Base-by-base conservation (phyloP, 352 stramenopile genomes). In the Pythium periplocum region DNA sequence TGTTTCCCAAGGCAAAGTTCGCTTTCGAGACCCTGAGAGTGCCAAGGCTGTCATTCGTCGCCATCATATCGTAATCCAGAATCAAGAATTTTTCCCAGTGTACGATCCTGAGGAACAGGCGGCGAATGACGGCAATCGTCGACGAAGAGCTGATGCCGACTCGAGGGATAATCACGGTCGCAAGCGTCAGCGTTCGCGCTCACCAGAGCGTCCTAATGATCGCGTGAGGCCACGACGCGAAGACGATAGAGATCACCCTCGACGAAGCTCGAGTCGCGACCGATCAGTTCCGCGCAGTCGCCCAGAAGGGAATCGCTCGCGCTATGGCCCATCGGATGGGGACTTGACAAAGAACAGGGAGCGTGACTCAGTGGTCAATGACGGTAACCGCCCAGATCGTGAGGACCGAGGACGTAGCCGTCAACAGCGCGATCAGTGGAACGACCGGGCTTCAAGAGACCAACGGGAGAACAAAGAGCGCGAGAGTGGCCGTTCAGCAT, bases 21-120 rank as follows among this genome's bases (percentile, higher is more conserved):
- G 77, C 41, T 92, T 87, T 46, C 61, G 57, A 33, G 62, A 53
- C 12, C 43, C 76, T 2, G 79, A 90, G 2, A 61, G 67, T 33
- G 82, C 82, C n/a, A 90, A 86, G 49, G 45, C 58, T 6, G 78
- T 73, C 31, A 83, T 89, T 30, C 65, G 66, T 0, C 76, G 73
- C 42, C 65, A 77, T 26, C 51, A 72, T 46, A 73, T 83, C 33
- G 64, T 48, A 11, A 52, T 89, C 40, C 63, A 73, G n/a, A 68
- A 61, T 2, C 64, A 71, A 33, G 71, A 83, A 26, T 76, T 92
- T 39, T 71, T 86, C 35, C 75, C 77, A 30, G 61, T 87, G 7
- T 92, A 90, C 41, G 77, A 88, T 43, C 73, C 71, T 4, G 76
- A 86, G 45, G 78, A 85, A 41, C 81, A 92, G 49, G 62, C 78